These are phyloP conservation scores for Hemileia vastatrix DNA, from an alignment of 1,284 basidiomycete genomes.

Conservation along the genomic window DNA sequence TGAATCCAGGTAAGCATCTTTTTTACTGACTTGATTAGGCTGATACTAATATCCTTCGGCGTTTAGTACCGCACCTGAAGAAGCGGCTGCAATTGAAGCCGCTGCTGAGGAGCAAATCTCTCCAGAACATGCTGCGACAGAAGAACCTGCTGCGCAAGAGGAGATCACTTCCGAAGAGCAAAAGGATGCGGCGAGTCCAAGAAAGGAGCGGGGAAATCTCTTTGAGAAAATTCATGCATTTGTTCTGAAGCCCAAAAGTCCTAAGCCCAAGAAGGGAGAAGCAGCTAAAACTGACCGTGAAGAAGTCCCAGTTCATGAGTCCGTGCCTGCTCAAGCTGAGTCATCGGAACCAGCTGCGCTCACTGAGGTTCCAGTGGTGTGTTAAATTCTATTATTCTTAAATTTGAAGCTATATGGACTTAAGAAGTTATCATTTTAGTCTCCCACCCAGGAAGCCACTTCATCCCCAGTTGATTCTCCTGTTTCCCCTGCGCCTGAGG, in stretches of 20 bases:
- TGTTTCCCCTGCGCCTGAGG: too few relatives aligned
- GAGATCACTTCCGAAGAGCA: neutral
- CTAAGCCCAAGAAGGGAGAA: conserved; percentile 15
- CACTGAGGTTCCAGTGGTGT: too few relatives aligned
- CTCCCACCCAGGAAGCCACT: too few relatives aligned
- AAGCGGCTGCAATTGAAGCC: neutral
- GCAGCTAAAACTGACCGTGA: neutral
- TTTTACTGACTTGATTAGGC: too few relatives aligned
- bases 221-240: conserved; percentile 20
- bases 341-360: neutral
- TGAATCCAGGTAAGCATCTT: too few relatives aligned
- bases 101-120: neutral
- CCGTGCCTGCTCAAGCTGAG: neutral
- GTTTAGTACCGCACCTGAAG: too few relatives aligned
- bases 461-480: too few relatives aligned
- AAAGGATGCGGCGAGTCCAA: conserved; percentile 11
- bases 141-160: neutral
- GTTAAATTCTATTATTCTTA: too few relatives aligned
- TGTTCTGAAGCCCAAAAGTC: conserved; percentile 22
- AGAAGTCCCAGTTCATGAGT: neutral
- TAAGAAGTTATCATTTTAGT: too few relatives aligned
- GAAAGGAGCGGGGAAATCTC: conserved; percentile 20
- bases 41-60: too few relatives aligned
- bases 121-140: neutral
- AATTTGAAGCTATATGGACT: too few relatives aligned